Conservation (phyloP, 768 basidiomycete species). For the Russula brevipes region DNA sequence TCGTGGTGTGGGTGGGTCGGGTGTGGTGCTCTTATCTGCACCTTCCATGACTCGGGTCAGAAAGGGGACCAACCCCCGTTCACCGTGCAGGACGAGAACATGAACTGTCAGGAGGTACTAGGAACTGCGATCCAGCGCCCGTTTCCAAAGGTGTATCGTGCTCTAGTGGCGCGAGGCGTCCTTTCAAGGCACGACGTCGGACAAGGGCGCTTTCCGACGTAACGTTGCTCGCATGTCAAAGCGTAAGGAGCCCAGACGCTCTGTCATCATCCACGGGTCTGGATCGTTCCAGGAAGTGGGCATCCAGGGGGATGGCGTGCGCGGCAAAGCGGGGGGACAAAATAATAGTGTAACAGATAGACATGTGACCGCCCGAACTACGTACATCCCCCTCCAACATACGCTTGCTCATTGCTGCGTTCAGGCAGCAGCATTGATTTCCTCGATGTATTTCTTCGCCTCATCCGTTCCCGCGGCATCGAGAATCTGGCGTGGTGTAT, state of each 20-base stretch:
- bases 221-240: conserved; percentile 12
- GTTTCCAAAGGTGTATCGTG: background rate
- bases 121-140: background rate
- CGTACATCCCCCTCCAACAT: no score
- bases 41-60: conserved; percentile 3
- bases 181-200: background rate
- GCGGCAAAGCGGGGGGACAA: conserved; percentile 10
- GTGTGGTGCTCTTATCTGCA: background rate
- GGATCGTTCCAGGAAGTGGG: background rate
- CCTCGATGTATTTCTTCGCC: conserved; percentile 49
- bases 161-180: background rate
- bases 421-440: conserved; percentile 55
- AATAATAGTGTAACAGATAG: background rate
- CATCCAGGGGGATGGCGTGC: conserved; percentile 11
- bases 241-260: conserved; percentile 12
- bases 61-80: background rate
- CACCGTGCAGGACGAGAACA: background rate
- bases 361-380: no score
- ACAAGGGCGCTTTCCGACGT: conserved; percentile 1
- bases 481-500: conserved; percentile 46
- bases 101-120: background rate
- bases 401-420: background rate
- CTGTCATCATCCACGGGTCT: background rate
- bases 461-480: conserved; percentile 45
- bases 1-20: background rate